Evolutionary conservation across 1,139 yeast species (phyloP).

Genomic region (Scheffersomyces titani): DNA sequence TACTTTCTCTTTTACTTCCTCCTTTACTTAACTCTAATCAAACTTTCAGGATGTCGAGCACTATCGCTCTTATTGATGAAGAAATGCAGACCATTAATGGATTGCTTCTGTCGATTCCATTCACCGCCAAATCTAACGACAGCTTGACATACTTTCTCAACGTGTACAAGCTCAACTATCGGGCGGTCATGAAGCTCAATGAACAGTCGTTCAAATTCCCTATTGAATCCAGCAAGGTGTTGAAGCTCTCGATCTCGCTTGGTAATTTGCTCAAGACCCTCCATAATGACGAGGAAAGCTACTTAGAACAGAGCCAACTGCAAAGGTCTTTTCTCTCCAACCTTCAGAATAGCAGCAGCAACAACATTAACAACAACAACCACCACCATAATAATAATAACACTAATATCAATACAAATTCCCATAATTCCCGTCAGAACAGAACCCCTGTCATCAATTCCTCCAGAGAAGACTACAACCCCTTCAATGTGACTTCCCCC

Average conservation of each 20-base stretch:
- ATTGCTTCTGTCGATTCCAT: conserved; percentile 38
- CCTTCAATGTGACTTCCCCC: conserved; percentile 2
- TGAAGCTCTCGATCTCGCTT: conserved; percentile 45
- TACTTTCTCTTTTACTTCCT: neutral
- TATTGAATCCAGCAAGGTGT: conserved; percentile 38
- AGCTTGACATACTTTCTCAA: conserved; percentile 26
- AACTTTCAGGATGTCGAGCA: neutral
- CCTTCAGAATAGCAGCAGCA: conserved; percentile 12
- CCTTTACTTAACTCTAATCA: neutral
- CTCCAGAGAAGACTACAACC: conserved; percentile 2
- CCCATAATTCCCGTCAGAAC: neutral
- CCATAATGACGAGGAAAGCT: conserved; percentile 37
- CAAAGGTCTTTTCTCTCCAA: conserved; percentile 15
- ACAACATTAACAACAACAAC: conserved; percentile 1
- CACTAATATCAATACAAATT: neutral
- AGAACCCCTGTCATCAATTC: neutral
- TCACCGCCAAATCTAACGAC: conserved; percentile 15
- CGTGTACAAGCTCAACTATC: conserved; percentile 33
- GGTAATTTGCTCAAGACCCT: conserved; percentile 44
- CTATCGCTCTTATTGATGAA: conserved; percentile 14
- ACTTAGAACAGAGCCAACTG: conserved; percentile 25
- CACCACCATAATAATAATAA: neutral
- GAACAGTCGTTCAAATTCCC: conserved; percentile 27
- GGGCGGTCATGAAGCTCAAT: conserved; percentile 26
- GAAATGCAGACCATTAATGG: conserved; percentile 33